Evolutionary conservation across 495 filamentous ascomycete species (phyloP), one percentile per base, ranked within the genome.

Genomic region (Penicillium pancosmium): DNA sequence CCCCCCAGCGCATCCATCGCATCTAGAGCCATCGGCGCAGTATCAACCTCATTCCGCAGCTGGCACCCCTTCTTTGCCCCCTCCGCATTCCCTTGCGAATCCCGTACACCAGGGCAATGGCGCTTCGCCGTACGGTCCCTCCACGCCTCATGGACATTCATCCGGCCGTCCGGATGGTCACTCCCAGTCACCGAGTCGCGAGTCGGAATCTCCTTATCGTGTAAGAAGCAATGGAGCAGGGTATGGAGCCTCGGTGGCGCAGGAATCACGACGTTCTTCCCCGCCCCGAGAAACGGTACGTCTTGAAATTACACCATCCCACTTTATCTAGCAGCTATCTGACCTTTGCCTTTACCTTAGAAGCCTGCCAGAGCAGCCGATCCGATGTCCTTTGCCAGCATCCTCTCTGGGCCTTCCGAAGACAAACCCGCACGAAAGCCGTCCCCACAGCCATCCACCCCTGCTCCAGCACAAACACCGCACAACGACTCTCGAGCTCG

Each of bases 311-410:
- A 2, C 15, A 13, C 36, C 12, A 47, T 12, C 21, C n/a, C 21
- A 60, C 27, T 16, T 23, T 40, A 52, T 50, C 44, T 49, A 58
- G 49, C 34, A 10, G 33, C 36, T 52, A 23, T 41, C 48, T 54
- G 41, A 44, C 41, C 40, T 41, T 41, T 16, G 18, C 2, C 16
- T 36, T 5, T 11, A 18, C n/a, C 41, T 54, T 60, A 90, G 82
- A 89, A 83, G 51, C 79, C 85, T 34, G 79, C 85, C 54, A 84
- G 89, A 61, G 83, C 87, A 52, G 84, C 86, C 18, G 88, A 93
- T 73, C 89, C 92, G 13, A 96, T 96, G 92, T 91, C 91, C 3
- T 91, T 96, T 63, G 91, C 91, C 34, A 94, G 89, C 68, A 95
- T 96, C 55, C 83, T 96, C 36, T 92, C 91, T 2, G 87, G 82